Conservation (phyloP, 495 filamentous ascomycete genomes). For the Penicillium maclennaniae region DNA sequence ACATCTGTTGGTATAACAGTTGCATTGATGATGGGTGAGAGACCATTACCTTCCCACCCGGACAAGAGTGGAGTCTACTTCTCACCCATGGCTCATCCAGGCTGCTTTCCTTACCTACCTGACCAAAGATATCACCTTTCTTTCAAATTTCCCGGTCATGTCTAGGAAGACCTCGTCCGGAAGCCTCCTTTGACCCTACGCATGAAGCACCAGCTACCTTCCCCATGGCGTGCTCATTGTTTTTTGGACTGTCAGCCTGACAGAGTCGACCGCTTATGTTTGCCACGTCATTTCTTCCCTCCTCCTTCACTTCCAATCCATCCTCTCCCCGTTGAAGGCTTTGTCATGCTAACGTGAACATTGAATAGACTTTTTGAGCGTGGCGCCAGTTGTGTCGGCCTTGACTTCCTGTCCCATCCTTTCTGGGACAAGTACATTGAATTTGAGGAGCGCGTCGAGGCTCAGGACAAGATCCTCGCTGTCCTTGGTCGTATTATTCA, state of each 20-base stretch:
- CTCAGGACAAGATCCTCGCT: conserved; percentile 78
- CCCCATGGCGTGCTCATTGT: conserved; percentile 33
- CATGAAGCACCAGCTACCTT: conserved; percentile 32
- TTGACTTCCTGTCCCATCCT: conserved; percentile 90
- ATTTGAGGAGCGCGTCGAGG: conserved; percentile 87
- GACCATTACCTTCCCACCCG: conserved; percentile 41
- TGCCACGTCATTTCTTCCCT: conserved; percentile 38
- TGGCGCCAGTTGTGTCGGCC: conserved; percentile 75
- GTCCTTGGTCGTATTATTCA: conserved; percentile 82
- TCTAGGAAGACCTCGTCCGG: conserved; percentile 28
- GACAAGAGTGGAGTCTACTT: conserved; percentile 45
- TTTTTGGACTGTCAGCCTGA: conserved; percentile 39
- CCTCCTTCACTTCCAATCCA: conserved; percentile 20
- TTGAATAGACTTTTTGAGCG: conserved; percentile 81
- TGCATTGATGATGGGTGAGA: conserved; percentile 53
- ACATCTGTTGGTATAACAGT: conserved; percentile 26
- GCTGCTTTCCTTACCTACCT: conserved; percentile 44
- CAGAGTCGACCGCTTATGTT: conserved; percentile 51
- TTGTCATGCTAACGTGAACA: conserved; percentile 30
- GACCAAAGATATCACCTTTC: conserved; percentile 21
- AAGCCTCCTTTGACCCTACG: conserved; percentile 29
- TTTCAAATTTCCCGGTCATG: conserved; percentile 27
- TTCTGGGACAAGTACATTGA: conserved; percentile 99
- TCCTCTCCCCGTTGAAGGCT: conserved; percentile 18
- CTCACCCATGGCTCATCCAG: conserved; percentile 56